phyloP scores from a whole-genome alignment of 2,329 filamentous ascomycete genomes.

The Verticillium longisporum region DNA sequence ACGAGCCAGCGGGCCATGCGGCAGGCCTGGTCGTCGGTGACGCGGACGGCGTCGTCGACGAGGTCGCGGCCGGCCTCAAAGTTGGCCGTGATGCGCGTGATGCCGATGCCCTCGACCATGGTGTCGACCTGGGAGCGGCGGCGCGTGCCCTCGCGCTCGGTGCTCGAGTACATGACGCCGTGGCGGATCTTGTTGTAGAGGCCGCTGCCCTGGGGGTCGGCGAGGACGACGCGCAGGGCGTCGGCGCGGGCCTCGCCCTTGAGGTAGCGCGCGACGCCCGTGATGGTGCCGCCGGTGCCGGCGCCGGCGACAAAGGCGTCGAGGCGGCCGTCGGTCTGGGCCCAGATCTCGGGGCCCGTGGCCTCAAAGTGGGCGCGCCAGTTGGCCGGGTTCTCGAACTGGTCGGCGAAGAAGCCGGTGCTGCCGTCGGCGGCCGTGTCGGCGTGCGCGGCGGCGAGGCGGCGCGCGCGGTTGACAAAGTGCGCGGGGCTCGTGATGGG shows the following conservation, averaged over 20 bases:
- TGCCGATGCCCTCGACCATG: constrained; percentile 91
- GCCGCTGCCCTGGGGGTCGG: constrained; percentile 90
- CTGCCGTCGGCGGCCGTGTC: constrained; percentile 50
- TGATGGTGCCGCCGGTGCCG: constrained; percentile 89
- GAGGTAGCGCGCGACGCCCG: constrained; percentile 75
- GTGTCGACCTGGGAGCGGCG: constrained; percentile 88
- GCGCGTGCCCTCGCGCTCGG: constrained; percentile 85
- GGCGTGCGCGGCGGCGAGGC: constrained; percentile 70
- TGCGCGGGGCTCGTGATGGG: constrained; percentile 91
- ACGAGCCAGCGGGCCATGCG: constrained; percentile 95
- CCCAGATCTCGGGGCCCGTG: constrained; percentile 85
- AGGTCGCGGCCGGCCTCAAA: constrained; percentile 82
- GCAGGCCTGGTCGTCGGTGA: constrained; percentile 83
- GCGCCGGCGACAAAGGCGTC: constrained; percentile 92
- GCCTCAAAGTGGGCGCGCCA: constrained; percentile 74
- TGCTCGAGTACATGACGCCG: constrained; percentile 90
- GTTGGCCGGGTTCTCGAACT: constrained; percentile 90
- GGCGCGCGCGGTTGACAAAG: constrained; percentile 86
- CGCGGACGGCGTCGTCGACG: constrained; percentile 83
- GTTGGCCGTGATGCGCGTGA: constrained; percentile 91
- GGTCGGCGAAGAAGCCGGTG: constrained; percentile 87
- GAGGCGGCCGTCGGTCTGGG: constrained; percentile 65
- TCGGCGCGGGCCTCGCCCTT: constrained; percentile 61
- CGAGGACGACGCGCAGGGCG: constrained; percentile 66
- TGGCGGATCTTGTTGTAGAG: constrained; percentile 87